Conservation (phyloP, 176 grass and related monocot species). For the Paspalum notatum region DNA sequence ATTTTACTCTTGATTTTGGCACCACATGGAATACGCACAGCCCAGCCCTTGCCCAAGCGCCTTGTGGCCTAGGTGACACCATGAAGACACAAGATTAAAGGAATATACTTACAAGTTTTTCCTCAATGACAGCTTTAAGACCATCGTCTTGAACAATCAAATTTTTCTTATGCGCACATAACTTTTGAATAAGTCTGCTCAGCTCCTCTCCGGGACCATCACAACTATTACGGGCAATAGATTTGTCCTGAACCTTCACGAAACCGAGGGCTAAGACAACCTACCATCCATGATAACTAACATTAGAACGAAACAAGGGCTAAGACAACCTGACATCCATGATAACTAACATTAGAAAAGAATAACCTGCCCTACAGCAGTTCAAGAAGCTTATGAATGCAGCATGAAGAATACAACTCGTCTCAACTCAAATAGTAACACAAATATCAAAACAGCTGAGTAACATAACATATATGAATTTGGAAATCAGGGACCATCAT, state of each 20-base stretch:
- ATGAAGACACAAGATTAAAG: neutral
- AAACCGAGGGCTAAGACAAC: conserved; percentile 18
- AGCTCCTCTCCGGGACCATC: conserved; percentile 7
- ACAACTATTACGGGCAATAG: neutral
- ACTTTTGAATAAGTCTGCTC: neutral
- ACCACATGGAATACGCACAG: too few species aligned
- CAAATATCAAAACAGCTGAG: neutral
- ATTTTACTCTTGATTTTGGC: too few species aligned
- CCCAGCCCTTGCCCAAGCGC: too few species aligned
- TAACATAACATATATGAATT: neutral
- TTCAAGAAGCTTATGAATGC: neutral
- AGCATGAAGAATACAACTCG: neutral
- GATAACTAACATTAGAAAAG: neutral
- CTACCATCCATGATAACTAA: neutral
- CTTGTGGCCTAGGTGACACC: too few species aligned
- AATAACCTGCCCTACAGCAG: neutral
- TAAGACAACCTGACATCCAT: conserved; percentile 4
- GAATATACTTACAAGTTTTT: conserved; percentile 26
- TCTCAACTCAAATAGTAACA: neutral
- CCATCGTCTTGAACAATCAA: conserved; percentile 18
- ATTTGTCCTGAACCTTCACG: neutral
- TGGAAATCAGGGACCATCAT: neutral
- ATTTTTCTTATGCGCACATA: neutral
- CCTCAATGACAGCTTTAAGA: conserved; percentile 13
- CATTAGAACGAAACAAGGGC: neutral